Percentiles rank a stretch among this genome's conserved stretches.
phyloP scores from a whole-genome alignment of 805 yeast genomes.

The Metschnikowia amazonensis region DNA sequence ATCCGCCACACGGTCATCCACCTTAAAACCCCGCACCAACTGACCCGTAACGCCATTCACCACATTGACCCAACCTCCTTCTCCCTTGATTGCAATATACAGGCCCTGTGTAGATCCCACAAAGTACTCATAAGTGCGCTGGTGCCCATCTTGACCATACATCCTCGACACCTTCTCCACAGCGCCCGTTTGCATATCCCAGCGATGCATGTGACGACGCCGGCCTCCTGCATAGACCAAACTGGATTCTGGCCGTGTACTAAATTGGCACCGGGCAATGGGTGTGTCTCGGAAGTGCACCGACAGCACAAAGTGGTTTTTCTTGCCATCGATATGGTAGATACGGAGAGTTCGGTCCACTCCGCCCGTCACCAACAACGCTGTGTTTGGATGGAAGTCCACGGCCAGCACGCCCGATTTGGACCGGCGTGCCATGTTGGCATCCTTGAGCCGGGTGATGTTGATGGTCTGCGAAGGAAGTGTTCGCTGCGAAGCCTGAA shows the following conservation, averaged over 20 bases:
- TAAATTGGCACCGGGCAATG: conserved; percentile 69
- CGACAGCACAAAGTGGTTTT: conserved; percentile 76
- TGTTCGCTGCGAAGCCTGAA: conserved; percentile 46
- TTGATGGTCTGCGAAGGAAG: conserved; percentile 70
- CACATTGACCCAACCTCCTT: conserved; percentile 87
- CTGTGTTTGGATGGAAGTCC: conserved; percentile 80
- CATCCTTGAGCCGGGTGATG: conserved; percentile 82
- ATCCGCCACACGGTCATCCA: conserved; percentile 84
- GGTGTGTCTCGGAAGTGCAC: conserved; percentile 78
- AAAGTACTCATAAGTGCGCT: conserved; percentile 84
- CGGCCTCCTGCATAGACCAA: conserved; percentile 83
- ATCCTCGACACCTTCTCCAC: conserved; percentile 83
- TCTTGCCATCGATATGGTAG: conserved; percentile 86
- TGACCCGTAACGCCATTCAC: conserved; percentile 76
- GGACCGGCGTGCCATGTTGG: conserved; percentile 65
- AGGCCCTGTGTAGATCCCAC: conserved; percentile 69
- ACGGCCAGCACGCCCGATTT: conserved; percentile 81
- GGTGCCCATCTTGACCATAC: conserved; percentile 87
- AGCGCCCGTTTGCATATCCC: conserved; percentile 71
- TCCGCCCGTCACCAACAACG: conserved; percentile 86
- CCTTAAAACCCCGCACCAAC: conserved; percentile 81
- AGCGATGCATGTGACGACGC: conserved; percentile 84
- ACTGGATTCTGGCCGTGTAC: conserved; percentile 37
- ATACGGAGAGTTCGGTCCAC: conserved; percentile 84
- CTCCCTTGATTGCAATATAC: conserved; percentile 73